These are phyloP conservation scores for Candida ficus DNA, from an alignment of 805 yeast genomes.

Conservation along the genomic window DNA sequence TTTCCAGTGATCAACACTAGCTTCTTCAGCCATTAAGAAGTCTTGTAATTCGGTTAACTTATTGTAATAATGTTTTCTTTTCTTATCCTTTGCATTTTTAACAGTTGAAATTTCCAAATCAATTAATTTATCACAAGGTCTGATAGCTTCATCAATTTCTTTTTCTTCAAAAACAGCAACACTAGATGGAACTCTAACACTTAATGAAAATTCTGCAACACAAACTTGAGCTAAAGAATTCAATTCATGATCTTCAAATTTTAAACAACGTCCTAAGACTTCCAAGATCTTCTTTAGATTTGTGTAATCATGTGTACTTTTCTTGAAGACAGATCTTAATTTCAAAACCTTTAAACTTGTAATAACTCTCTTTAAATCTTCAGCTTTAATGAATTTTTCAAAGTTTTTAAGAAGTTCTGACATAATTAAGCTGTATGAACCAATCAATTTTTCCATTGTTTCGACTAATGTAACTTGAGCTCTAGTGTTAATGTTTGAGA, in stretches of 20 bases:
- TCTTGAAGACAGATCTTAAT: constrained; percentile 51
- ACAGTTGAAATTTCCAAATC: constrained; percentile 57
- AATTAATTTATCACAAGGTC: constrained; percentile 58
- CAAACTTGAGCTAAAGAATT: constrained; percentile 49
- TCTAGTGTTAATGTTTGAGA: constrained; percentile 59
- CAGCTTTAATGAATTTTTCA: constrained; percentile 40
- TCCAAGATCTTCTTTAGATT: constrained; percentile 43
- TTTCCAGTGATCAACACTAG: constrained; percentile 50
- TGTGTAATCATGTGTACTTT: constrained; percentile 52
- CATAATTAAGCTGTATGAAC: constrained; percentile 55
- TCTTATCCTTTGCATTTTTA: constrained; percentile 55
- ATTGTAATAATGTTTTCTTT: constrained; percentile 39
- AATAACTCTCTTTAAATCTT: constrained; percentile 52
- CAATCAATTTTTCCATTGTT: constrained; percentile 64
- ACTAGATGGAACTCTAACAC: constrained; percentile 44
- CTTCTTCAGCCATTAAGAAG: constrained; percentile 24
- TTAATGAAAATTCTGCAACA: constrained; percentile 35
- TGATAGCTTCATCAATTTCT: constrained; percentile 35
- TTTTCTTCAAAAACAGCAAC: constrained; percentile 48
- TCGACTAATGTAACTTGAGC: constrained; percentile 67
- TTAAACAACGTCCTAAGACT: constrained; percentile 49
- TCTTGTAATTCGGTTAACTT: constrained; percentile 40
- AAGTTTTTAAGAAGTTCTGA: constrained; percentile 44
- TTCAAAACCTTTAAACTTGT: constrained; percentile 58
- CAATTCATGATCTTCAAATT: constrained; percentile 51